Percentiles rank a stretch among this genome's conserved stretches.
These are phyloP conservation scores for Mucor mucedo DNA, from an alignment of 371 early-diverging fungal species.

Conservation along the genomic window DNA sequence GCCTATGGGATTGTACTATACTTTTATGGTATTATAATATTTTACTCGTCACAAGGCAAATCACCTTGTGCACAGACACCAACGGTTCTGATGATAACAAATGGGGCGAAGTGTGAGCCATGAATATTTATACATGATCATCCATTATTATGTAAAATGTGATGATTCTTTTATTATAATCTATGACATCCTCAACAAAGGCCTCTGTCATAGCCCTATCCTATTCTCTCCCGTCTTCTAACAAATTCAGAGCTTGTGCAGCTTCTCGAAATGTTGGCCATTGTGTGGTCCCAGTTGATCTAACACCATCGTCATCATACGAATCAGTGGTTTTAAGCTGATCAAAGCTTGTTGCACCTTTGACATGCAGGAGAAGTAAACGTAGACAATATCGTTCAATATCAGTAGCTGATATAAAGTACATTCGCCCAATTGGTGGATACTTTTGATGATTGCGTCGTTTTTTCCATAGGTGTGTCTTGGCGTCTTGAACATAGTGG, in stretches of 20 bases:
- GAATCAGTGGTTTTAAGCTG: constrained; percentile 15
- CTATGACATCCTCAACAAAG: too few species aligned
- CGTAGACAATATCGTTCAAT: constrained; percentile 26
- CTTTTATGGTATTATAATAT: too few species aligned
- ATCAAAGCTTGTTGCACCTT: constrained; percentile 20
- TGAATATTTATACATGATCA: too few species aligned
- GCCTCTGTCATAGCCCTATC: neutral
- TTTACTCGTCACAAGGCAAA: too few species aligned
- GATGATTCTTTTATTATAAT: too few species aligned
- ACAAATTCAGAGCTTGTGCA: constrained; percentile 18
- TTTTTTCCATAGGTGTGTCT: neutral
- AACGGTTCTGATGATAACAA: too few species aligned
- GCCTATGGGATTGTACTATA: too few species aligned
- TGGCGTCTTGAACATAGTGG: too few species aligned
- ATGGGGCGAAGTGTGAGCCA: too few species aligned
- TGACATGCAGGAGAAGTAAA: constrained; percentile 13
- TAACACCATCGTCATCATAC: neutral
- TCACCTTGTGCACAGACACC: too few species aligned
- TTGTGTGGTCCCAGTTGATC: constrained; percentile 8
- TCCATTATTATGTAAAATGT: too few species aligned
- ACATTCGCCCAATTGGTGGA: constrained; percentile 21
- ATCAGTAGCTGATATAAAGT: neutral
- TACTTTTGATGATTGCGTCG: neutral
- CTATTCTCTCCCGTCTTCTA: too few species aligned
- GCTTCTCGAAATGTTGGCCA: constrained; percentile 10